These are phyloP conservation scores for Fusarium keratoplasticum DNA, from an alignment of 2,329 filamentous ascomycete species.

Conservation along the genomic window DNA sequence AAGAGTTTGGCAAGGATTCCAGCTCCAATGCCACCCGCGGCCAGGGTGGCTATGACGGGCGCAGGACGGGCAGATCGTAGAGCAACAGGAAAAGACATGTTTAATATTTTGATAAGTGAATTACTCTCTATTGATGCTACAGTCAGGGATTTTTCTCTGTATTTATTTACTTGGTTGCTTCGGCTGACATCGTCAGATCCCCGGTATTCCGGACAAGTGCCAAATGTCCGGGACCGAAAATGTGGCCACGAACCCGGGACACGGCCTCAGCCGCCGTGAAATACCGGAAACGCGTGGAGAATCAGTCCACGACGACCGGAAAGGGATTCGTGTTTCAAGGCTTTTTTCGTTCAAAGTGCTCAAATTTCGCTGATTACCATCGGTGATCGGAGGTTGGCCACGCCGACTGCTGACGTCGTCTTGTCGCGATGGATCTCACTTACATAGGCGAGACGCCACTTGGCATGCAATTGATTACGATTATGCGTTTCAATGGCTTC, in stretches of 20 bases:
- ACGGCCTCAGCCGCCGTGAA: slow-evolving; percentile 1
- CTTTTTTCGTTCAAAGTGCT: neutral
- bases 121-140: neutral
- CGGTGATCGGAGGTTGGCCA: neutral
- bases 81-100: slow-evolving; percentile 27
- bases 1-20: slow-evolving; percentile 37
- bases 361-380: neutral
- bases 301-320: neutral
- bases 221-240: slow-evolving; percentile 16
- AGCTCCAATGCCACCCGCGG: slow-evolving; percentile 27
- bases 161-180: neutral
- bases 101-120: neutral
- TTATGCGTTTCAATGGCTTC: neutral
- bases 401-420: neutral
- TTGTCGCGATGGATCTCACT: neutral
- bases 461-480: neutral
- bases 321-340: neutral
- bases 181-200: neutral
- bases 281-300: neutral
- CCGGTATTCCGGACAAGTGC: slow-evolving; percentile 21
- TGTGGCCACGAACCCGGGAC: neutral
- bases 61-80: slow-evolving; percentile 32
- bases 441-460: neutral
- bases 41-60: slow-evolving; percentile 39
- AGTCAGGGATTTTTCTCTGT: neutral